A percentile compares a stretch with the other conserved stretches of the same genome.
Evolutionary conservation across 1,284 basidiomycete genomes (phyloP).

Genomic region (Cystobasidium sp.): DNA sequence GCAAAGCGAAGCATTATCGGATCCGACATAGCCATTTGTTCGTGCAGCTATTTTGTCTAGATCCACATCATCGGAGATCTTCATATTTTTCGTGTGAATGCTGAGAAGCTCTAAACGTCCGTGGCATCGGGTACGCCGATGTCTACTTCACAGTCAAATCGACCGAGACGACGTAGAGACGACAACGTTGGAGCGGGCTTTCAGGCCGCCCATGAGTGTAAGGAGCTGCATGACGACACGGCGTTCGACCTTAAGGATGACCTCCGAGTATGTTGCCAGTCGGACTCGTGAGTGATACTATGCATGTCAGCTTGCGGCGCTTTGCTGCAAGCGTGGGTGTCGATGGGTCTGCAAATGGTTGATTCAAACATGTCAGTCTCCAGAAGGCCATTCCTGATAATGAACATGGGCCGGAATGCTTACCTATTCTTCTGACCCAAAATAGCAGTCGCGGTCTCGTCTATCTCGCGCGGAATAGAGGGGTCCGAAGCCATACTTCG

Average conservation of each 20-base stretch:
- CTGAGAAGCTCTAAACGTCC: conserved; percentile 97
- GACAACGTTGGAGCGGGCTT: conserved; percentile 97
- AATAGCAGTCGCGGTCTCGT: conserved; percentile 91
- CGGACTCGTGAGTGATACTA: conserved; percentile 60
- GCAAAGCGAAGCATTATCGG: conserved; percentile 93
- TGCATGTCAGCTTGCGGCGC: background rate
- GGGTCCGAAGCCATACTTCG: conserved; percentile 41
- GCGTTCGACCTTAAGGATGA: conserved; percentile 97
- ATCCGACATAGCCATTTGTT: conserved; percentile 98
- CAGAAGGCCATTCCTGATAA: background rate
- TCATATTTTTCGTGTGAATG: conserved; percentile 99
- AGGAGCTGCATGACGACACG: conserved; percentile 97
- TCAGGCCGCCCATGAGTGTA: conserved; percentile 98
- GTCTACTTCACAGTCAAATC: conserved; percentile 98
- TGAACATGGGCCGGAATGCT: conserved; percentile 56
- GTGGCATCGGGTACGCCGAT: conserved; percentile 99
- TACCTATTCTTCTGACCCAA: conserved; percentile 94
- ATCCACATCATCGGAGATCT: conserved; percentile 95
- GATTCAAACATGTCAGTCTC: background rate
- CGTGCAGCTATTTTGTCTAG: conserved; percentile 98
- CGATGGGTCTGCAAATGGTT: conserved; percentile 64
- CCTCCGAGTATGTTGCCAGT: conserved; percentile 98
- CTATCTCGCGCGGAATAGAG: conserved; percentile 38
- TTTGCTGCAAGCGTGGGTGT: conserved; percentile 1
- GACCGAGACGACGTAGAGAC: conserved; percentile 97